Conservation (phyloP, 768 basidiomycete genomes). For the Lactifluus hygrophoroides region DNA sequence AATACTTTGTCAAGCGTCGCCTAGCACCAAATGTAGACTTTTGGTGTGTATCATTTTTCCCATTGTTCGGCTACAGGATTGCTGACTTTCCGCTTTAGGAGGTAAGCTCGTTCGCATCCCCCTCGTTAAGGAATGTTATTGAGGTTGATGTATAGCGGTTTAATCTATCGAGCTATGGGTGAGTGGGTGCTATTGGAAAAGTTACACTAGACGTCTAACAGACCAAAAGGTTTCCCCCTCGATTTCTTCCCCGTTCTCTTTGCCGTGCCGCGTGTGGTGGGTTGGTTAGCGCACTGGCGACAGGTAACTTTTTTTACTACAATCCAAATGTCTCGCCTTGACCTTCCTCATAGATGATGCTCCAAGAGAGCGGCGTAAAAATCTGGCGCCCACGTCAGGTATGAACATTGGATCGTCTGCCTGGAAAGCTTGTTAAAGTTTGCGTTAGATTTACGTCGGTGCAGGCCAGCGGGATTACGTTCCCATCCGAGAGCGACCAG, state of each 20-base stretch:
- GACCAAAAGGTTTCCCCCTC: constrained; percentile 68
- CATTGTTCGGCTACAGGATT: neutral
- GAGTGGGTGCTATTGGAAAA: constrained; percentile 19
- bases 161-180: constrained; percentile 94
- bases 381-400: constrained; percentile 89
- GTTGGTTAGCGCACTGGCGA: constrained; percentile 91
- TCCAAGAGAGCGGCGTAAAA: constrained; percentile 81
- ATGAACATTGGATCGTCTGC: constrained; percentile 16
- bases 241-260: constrained; percentile 95
- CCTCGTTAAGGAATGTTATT: neutral
- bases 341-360: constrained; percentile 64
- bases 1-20: constrained; percentile 76
- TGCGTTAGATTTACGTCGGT: constrained; percentile 61
- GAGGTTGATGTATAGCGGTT: constrained; percentile 41
- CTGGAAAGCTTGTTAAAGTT: neutral
- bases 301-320: constrained; percentile 41
- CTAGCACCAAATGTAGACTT: constrained; percentile 90
- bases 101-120: constrained; percentile 27
- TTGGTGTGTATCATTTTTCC: constrained; percentile 43
- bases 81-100: constrained; percentile 34
- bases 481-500: constrained; percentile 47
- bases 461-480: constrained; percentile 67
- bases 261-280: constrained; percentile 85
- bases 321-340: neutral
- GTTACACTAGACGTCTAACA: constrained; percentile 3